A percentile compares a stretch with the other conserved stretches of the same genome.
Conservation (phyloP, 352 stramenopile genomes). For the Thraustochytrium sp. region DNA sequence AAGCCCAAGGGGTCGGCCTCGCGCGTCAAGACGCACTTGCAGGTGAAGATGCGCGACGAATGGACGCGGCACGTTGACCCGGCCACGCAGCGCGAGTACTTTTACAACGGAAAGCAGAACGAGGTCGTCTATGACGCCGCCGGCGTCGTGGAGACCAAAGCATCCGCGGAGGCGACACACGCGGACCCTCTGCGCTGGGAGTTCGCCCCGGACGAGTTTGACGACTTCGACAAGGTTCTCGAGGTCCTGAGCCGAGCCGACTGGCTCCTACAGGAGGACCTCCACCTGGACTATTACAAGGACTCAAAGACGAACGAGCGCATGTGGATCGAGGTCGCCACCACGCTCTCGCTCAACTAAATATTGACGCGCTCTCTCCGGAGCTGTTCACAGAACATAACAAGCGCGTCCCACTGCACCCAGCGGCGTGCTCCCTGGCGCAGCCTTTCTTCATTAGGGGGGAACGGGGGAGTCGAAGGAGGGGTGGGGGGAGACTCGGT, state of each 20-base stretch:
- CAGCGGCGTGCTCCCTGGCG: too few relatives aligned
- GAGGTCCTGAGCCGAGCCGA: neutral
- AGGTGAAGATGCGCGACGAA: conserved; percentile 20
- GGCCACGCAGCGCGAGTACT: neutral
- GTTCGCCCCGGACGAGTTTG: conserved; percentile 35
- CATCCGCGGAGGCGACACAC: neutral
- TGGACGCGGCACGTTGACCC: neutral
- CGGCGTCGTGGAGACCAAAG: neutral
- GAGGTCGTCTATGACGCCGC: neutral
- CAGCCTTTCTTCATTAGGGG: too few relatives aligned
- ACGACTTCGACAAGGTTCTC: conserved; percentile 9
- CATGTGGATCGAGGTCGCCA: conserved; percentile 10
- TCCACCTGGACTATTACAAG: conserved; percentile 12
- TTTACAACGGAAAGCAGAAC: conserved; percentile 38
- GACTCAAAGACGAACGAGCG: neutral
- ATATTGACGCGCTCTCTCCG: neutral
- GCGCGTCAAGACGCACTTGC: conserved; percentile 22
- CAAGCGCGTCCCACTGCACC: too few relatives aligned
- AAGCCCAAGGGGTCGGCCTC: neutral
- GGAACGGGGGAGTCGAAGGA: too few relatives aligned
- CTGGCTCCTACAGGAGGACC: neutral
- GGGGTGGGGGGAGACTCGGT: too few relatives aligned
- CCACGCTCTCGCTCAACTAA: neutral
- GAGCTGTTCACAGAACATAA: too few relatives aligned
- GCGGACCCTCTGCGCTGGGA: conserved; percentile 35